Percentiles rank a stretch among this genome's conserved stretches.
Evolutionary conservation across 2,329 filamentous ascomycete genomes (phyloP).

Genomic region (Colletotrichum eremochloae): DNA sequence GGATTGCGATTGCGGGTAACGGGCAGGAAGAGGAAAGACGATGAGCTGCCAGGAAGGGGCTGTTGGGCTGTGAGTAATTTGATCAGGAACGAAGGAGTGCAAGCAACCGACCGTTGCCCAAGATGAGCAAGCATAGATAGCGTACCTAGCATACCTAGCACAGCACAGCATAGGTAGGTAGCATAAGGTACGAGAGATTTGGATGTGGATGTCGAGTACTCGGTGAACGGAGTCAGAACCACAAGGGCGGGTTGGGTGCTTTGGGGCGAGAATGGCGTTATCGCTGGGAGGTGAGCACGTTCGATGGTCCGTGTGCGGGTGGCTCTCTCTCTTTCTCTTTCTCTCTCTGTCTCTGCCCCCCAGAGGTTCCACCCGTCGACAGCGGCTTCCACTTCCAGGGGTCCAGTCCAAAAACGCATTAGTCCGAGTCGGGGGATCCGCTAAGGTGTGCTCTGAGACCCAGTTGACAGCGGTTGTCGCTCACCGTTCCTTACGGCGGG

Average conservation of each 20-base stretch:
- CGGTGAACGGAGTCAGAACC: background rate
- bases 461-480: conserved; percentile 30
- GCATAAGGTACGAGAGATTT: background rate
- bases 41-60: background rate
- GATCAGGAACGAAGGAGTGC: background rate
- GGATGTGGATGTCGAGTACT: background rate
- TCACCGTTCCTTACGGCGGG: conserved; percentile 9
- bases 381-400: conserved; percentile 35
- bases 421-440: background rate
- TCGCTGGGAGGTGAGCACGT: conserved; percentile 44
- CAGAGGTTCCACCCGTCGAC: conserved; percentile 34
- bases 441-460: conserved; percentile 5
- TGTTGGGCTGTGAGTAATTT: background rate
- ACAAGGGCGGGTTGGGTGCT: conserved; percentile 48
- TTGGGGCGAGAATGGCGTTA: conserved; percentile 57
- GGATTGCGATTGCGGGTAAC: background rate
- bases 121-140: background rate
- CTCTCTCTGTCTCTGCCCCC: background rate
- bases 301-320: background rate
- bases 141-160: background rate
- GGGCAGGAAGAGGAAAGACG: background rate
- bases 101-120: background rate
- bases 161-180: background rate
- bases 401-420: background rate
- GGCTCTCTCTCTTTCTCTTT: background rate